Evolutionary conservation across 2,329 filamentous ascomycete genomes (phyloP), one percentile per base, ranked within the genome.

Genomic region (Aspergillus hiratsukae): DNA sequence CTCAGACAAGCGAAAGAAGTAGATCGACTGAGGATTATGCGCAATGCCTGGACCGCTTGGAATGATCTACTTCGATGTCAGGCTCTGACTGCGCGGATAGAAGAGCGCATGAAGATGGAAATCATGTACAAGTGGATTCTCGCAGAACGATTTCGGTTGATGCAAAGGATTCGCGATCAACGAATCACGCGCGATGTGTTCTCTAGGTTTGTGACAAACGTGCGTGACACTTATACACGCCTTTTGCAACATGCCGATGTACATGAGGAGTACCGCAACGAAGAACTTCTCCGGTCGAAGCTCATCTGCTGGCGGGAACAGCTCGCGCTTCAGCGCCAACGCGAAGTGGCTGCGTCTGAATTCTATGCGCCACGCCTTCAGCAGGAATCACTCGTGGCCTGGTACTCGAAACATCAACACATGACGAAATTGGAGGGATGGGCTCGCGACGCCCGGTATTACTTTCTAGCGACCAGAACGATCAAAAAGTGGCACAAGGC

Each of bases 81-180:
- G 61, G 78, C 79, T 17, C 69, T 87, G 1, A 72, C 71, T 50
- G 72, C 77, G 21, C 79, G 78, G 14, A 81, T 86, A 49, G 77
- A 86, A 59, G 79, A 83, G 59, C 79, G 84, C 3, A 61, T 86
- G 43, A 72, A 82, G 45, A 71, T 81, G 29, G 79, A 87, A 64
- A 70, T 75, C 6, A 73, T 87, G 58, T 86, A 85, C 68, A 84
- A 78, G 68, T 87, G 84, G 84, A 77, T 82, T n/a, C 64, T 87
- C 29, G 78, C 80, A 35, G 78, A 77, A 53, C 69, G 78, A 58
- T 74, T 65, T 49, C 66, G 68, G 21, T 68, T 78, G 28, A 69
- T 76, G 67, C 69, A 69, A 54, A 68, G 73, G 49, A 70, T 76
- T 49, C 68, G 65, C 40, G 72, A 76, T n/a, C 69, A 74, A 58